These are phyloP conservation scores for Diaporthe sp. DNA, from an alignment of 2,329 filamentous ascomycete species.

Conservation along the genomic window DNA sequence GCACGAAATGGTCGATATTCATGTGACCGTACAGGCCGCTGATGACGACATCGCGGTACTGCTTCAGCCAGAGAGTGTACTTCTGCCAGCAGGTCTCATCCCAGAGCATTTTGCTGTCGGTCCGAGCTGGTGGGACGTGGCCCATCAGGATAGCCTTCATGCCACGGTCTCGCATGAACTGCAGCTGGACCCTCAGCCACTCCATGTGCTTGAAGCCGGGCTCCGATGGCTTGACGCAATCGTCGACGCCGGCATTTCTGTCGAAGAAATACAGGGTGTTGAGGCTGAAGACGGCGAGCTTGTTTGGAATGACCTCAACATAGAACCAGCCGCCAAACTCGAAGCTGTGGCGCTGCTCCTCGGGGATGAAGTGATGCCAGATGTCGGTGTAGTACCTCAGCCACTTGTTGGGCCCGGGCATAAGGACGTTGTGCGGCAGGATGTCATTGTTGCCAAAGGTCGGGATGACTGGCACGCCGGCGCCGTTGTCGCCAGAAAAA, in stretches of 20 bases:
- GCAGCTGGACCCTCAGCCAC: slow-evolving; percentile 91
- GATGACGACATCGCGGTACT: slow-evolving; percentile 91
- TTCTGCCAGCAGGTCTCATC: slow-evolving; percentile 99
- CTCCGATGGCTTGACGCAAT: slow-evolving; percentile 82
- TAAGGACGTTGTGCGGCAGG: slow-evolving; percentile 94
- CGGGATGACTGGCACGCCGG: slow-evolving; percentile 85
- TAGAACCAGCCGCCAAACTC: slow-evolving; percentile 95
- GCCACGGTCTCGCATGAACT: slow-evolving; percentile 83
- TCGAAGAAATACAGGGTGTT: slow-evolving; percentile 98
- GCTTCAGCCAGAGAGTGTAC: slow-evolving; percentile 89
- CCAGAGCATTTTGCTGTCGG: slow-evolving; percentile 88
- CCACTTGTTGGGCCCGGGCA: slow-evolving; percentile 88
- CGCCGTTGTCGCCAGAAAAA: slow-evolving; percentile 74
- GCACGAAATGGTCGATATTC: slow-evolving; percentile 98
- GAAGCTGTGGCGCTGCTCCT: slow-evolving; percentile 92
- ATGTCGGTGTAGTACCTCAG: slow-evolving; percentile 82
- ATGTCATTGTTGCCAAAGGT: slow-evolving; percentile 98
- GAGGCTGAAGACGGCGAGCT: slow-evolving; percentile 90
- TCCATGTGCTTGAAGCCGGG: slow-evolving; percentile 96
- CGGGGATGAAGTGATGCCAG: slow-evolving; percentile 90
- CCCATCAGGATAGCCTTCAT: slow-evolving; percentile 97
- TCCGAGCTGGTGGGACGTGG: slow-evolving; percentile 92
- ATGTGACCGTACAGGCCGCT: slow-evolving; percentile 91
- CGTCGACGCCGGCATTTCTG: slow-evolving; percentile 93
- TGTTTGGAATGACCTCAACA: slow-evolving; percentile 88